A percentile compares a stretch with the other conserved stretches of the same genome.
These are phyloP conservation scores for Cryptosporidium xiaoi DNA, from an alignment of 169 alveolate genomes.

Conservation along the genomic window DNA sequence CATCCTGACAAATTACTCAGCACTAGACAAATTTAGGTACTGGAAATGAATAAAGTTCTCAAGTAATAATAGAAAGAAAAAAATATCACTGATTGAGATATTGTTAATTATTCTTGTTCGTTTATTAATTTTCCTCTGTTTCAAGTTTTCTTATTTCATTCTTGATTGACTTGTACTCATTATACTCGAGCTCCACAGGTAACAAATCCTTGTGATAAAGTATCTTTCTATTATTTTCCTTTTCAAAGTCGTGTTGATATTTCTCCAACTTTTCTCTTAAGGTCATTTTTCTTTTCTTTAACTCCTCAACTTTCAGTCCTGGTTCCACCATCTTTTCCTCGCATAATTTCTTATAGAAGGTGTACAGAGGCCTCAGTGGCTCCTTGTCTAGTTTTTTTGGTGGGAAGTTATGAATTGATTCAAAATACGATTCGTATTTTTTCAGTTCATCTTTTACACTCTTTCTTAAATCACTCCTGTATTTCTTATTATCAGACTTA, in stretches of 20 bases:
- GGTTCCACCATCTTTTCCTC: not conserved
- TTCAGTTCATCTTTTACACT: conserved; percentile 87
- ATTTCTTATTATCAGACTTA: not conserved
- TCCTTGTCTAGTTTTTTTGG: conserved; percentile 89
- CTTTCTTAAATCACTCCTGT: conserved; percentile 78
- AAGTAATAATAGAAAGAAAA: too few relatives aligned
- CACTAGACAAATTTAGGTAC: too few relatives aligned
- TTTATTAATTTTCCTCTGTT: conserved; percentile 8
- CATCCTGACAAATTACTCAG: too few relatives aligned
- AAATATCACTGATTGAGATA: too few relatives aligned
- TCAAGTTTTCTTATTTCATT: conserved; percentile 84
- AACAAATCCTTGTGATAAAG: conserved; percentile 89
- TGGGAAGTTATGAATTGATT: conserved; percentile 75
- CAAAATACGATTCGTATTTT: conserved; percentile 85
- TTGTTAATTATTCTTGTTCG: too few relatives aligned
- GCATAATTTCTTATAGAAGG: conserved; percentile 84
- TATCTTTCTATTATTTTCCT: conserved; percentile 87
- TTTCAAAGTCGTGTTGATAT: conserved; percentile 87
- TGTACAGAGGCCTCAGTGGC: conserved; percentile 90
- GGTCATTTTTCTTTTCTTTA: conserved; percentile 82
- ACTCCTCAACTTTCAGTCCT: conserved; percentile 76
- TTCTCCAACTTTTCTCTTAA: conserved; percentile 85
- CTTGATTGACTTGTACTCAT: conserved; percentile 87
- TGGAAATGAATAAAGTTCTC: too few relatives aligned
- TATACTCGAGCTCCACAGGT: conserved; percentile 90